These are phyloP conservation scores for Metschnikowia peoriensis DNA, from an alignment of 805 yeast species.

Conservation along the genomic window DNA sequence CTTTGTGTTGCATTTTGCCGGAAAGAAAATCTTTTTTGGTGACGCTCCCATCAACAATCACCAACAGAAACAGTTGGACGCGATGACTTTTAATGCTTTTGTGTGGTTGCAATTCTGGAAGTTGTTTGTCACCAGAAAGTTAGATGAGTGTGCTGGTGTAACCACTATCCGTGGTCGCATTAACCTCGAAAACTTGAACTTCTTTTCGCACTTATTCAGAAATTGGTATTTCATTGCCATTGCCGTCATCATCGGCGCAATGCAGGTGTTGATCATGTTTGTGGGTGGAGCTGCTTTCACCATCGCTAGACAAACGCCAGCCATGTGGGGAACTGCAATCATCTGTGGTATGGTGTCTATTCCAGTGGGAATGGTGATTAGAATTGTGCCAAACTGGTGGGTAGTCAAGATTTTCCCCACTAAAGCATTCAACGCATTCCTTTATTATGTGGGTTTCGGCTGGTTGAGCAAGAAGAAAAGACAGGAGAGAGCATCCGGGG, in stretches of 20 bases:
- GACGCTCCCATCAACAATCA: conserved; percentile 33
- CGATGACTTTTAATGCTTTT: conserved; percentile 92
- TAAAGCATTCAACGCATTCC: conserved; percentile 39
- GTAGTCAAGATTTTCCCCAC: conserved; percentile 65
- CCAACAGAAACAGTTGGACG: conserved; percentile 60
- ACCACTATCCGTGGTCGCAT: conserved; percentile 56
- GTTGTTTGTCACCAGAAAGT: conserved; percentile 82
- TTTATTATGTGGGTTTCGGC: conserved; percentile 37
- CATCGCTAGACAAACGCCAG: conserved; percentile 72
- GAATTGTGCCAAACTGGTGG: conserved; percentile 83
- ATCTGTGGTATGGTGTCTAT: conserved; percentile 76
- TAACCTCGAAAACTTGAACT: conserved; percentile 66
- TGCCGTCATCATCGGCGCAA: conserved; percentile 70
- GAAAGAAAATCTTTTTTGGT: conserved; percentile 56
- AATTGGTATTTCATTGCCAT: conserved; percentile 81
- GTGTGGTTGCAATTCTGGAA: conserved; percentile 98
- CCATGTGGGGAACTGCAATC: conserved; percentile 88
- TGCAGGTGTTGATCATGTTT: conserved; percentile 88
- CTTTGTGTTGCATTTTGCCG: conserved; percentile 78
- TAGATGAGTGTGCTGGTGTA: conserved; percentile 82
- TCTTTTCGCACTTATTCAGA: conserved; percentile 76
- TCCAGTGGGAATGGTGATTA: conserved; percentile 73
- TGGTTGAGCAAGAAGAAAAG: conserved; percentile 33
- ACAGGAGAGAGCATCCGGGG: conserved; percentile 11
- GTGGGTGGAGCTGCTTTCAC: conserved; percentile 97